Evolutionary conservation across 169 alveolate genomes (phyloP), one percentile per base, ranked within the genome.

Genomic region (Plasmodium gonderi): DNA sequence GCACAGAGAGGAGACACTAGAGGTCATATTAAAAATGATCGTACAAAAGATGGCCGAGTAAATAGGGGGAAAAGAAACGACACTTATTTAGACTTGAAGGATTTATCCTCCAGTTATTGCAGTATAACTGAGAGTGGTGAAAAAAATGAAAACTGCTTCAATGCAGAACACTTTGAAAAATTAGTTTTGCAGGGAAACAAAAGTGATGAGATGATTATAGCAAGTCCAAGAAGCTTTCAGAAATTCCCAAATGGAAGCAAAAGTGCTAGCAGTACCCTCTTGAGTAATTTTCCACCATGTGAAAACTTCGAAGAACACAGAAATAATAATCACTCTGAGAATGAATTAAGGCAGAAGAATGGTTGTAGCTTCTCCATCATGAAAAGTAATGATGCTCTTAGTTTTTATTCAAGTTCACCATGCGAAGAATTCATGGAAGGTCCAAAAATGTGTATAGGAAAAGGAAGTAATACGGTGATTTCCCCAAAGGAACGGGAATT

Each of bases 1-100:
- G 17, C 14, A 47, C 11, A n/a, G 31, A 72, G 75, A 42, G 67
- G 75, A 12, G 23, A 67, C 69, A 81, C 75, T 6, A 67, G 49
- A 81, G 44, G 8, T 82, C 31, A 51, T 68, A 49, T 14, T 20
- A 76, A 76, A n/a, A n/a, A n/a, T n/a, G n/a, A n/a, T n/a, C n/a
- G n/a, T n/a, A n/a, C n/a, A n/a, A n/a, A n/a, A n/a, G n/a, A n/a
- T n/a, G n/a, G n/a, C n/a, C n/a, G n/a, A n/a, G n/a, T n/a, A n/a
- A n/a, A n/a, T n/a, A n/a, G n/a, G n/a, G n/a, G n/a, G 72, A 60
- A 60, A 36, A 60, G 38, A n/a, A 36, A 5, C 17, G 72, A 60
- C 9, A 14, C 72, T 12, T 60, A 60, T 8, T 36, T 60, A 36
- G 72, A 60, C 40, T 60, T 60, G 72, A 36, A 60, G 33, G 72